Evolutionary conservation across 2,329 filamentous ascomycete species (phyloP).

Genomic region (Decorospora gaudefroyi): DNA sequence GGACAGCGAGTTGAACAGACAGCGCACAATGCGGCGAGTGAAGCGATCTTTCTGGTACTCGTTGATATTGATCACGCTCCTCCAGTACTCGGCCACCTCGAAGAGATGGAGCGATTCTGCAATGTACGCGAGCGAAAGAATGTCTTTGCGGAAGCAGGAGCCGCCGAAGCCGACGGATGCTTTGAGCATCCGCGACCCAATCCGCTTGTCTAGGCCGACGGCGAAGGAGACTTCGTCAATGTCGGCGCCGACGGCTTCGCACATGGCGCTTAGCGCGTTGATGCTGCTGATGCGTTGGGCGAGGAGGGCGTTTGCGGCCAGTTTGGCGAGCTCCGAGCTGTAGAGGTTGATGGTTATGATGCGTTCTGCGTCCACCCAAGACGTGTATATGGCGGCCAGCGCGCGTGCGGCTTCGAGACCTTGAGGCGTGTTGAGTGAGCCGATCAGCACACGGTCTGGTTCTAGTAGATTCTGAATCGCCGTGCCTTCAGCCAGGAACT

Average conservation of each 20-base stretch:
- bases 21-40: conserved; percentile 61
- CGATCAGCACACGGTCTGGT: conserved; percentile 76
- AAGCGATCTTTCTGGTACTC: conserved; percentile 74
- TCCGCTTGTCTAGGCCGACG: conserved; percentile 70
- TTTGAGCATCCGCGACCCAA: conserved; percentile 74
- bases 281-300: conserved; percentile 81
- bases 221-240: conserved; percentile 72
- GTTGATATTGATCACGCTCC: conserved; percentile 74
- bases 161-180: conserved; percentile 79
- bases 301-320: conserved; percentile 79
- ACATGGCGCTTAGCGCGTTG: conserved; percentile 79
- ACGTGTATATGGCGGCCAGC: conserved; percentile 68
- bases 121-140: conserved; percentile 73
- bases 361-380: conserved; percentile 69
- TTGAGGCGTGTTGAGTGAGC: conserved; percentile 62
- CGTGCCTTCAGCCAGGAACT: conserved; percentile 79
- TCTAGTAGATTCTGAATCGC: conserved; percentile 71
- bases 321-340: conserved; percentile 78
- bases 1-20: conserved; percentile 69
- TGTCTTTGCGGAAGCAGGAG: conserved; percentile 81
- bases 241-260: conserved; percentile 74
- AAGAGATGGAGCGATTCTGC: conserved; percentile 70
- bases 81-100: conserved; percentile 77
- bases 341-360: conserved; percentile 75
- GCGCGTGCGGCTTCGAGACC: conserved; percentile 66